Conservation (phyloP, 2,329 filamentous ascomycete species). For the Cordyceps javanica region DNA sequence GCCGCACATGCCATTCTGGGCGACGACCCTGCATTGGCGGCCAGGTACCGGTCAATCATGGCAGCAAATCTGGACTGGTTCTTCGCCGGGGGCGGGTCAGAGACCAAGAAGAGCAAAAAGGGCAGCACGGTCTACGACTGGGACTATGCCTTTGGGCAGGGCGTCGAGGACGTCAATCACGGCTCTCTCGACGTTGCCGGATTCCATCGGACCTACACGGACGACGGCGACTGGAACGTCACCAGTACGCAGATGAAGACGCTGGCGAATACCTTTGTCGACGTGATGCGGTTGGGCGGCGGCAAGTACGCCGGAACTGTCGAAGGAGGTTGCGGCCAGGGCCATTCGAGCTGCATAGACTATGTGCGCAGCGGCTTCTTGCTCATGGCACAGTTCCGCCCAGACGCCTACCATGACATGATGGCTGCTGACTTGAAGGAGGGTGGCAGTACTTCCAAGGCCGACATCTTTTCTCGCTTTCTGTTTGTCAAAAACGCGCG, state of each 20-base stretch:
- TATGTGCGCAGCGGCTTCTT: background rate
- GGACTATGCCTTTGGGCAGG: background rate
- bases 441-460: background rate
- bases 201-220: background rate
- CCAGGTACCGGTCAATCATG: background rate
- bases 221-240: background rate
- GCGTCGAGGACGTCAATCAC: background rate
- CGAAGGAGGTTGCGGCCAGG: background rate
- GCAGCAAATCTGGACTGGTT: background rate
- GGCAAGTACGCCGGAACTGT: background rate
- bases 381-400: background rate
- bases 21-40: background rate
- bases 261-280: background rate
- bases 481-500: background rate
- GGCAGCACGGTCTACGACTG: background rate
- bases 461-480: background rate
- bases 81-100: background rate
- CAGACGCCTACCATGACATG: background rate
- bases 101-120: background rate
- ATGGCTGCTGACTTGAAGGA: background rate
- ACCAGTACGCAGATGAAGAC: background rate
- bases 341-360: background rate
- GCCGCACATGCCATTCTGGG: background rate
- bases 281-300: background rate
- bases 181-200: background rate